phyloP scores from a whole-genome alignment of 2,329 filamentous ascomycete genomes.

The Apiospora kogelbergensis region DNA sequence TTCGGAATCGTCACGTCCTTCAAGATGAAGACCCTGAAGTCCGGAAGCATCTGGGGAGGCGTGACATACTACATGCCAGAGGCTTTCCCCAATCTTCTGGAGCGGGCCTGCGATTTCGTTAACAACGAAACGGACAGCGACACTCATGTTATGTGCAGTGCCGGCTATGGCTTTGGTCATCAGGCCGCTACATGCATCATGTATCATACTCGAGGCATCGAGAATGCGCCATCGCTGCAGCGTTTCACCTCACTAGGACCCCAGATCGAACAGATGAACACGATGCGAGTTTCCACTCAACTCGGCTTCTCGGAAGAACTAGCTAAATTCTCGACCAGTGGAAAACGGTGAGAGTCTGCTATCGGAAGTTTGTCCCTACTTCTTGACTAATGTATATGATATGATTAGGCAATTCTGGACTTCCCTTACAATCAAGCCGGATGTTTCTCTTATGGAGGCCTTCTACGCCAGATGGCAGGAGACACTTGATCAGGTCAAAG shows the following conservation, averaged over 20 bases:
- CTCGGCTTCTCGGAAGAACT: conserved; percentile 18
- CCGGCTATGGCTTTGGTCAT: conserved; percentile 18
- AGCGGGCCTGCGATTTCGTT: conserved; percentile 18
- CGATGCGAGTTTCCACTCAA: conserved; percentile 19
- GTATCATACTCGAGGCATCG: conserved; percentile 20
- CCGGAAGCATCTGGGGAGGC: conserved; percentile 17
- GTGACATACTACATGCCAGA: conserved; percentile 18
- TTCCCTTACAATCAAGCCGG: background rate
- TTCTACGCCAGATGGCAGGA: conserved; percentile 21
- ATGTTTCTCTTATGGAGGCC: conserved; percentile 16
- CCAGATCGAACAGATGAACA: conserved; percentile 18
- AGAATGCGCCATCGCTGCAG: conserved; percentile 19
- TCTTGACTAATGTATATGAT: background rate
- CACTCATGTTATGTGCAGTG: conserved; percentile 18
- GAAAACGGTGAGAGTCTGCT: conserved; percentile 9
- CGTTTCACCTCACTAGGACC: conserved; percentile 20
- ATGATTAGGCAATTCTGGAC: conserved; percentile 16
- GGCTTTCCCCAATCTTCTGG: conserved; percentile 17
- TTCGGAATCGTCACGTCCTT: conserved; percentile 20
- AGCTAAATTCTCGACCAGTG: conserved; percentile 15
- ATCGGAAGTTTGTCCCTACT: background rate
- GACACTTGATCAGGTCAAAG: conserved; percentile 16
- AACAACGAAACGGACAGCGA: conserved; percentile 18
- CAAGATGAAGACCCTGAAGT: conserved; percentile 18
- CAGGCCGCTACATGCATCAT: conserved; percentile 20